A percentile compares a stretch with the other conserved stretches of the same genome.
phyloP scores from a whole-genome alignment of 2,329 filamentous ascomycete genomes.

The Amesomyces nigricolor region DNA sequence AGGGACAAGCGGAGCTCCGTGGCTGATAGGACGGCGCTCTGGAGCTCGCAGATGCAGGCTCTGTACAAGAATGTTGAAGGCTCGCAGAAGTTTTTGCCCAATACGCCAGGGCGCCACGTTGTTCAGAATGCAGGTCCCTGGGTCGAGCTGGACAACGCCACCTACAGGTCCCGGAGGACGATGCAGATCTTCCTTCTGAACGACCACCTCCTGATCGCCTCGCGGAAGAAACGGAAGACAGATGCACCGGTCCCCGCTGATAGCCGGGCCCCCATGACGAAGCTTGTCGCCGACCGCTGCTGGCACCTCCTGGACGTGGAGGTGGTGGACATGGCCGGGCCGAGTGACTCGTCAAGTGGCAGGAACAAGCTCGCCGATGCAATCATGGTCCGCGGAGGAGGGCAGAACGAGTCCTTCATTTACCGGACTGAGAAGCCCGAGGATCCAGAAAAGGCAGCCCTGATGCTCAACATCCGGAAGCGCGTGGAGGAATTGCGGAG shows the following conservation, averaged over 20 bases:
- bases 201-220: slow-evolving; percentile 87
- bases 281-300: slow-evolving; percentile 88
- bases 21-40: slow-evolving; percentile 59
- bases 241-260: slow-evolving; percentile 53
- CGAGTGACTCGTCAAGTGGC: slow-evolving; percentile 48
- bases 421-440: slow-evolving; percentile 84
- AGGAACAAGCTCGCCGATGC: slow-evolving; percentile 71
- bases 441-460: slow-evolving; percentile 67
- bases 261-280: slow-evolving; percentile 54
- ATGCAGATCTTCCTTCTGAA: slow-evolving; percentile 92
- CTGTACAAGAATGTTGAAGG: slow-evolving; percentile 97
- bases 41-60: slow-evolving; percentile 69
- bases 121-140: slow-evolving; percentile 87
- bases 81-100: slow-evolving; percentile 93
- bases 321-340: slow-evolving; percentile 77
- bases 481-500: slow-evolving; percentile 88
- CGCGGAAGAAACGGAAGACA: slow-evolving; percentile 83
- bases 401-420: slow-evolving; percentile 78
- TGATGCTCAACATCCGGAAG: slow-evolving; percentile 87
- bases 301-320: slow-evolving; percentile 92
- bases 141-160: slow-evolving; percentile 96
- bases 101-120: slow-evolving; percentile 84
- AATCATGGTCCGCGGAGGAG: slow-evolving; percentile 80
- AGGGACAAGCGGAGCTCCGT: slow-evolving; percentile 87
- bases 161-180: slow-evolving; percentile 84